These are phyloP conservation scores for Lactifluus subvellereus DNA, from an alignment of 768 basidiomycete genomes.

Conservation along the genomic window DNA sequence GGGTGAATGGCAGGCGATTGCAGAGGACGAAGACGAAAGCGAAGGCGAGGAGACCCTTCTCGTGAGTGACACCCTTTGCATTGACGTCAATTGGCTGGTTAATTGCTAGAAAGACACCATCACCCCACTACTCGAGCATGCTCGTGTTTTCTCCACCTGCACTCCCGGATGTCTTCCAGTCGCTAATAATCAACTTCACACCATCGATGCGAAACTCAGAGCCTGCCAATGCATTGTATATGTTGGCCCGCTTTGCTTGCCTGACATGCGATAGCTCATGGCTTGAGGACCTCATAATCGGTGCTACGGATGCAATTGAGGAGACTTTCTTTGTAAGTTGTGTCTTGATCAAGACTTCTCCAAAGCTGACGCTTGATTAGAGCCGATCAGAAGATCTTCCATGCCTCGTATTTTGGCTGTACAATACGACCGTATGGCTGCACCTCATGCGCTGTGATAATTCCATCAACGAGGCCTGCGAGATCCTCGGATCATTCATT, in stretches of 20 bases:
- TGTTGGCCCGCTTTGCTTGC: constrained; percentile 90
- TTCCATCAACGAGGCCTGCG: constrained; percentile 71
- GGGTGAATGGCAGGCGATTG: constrained; percentile 32
- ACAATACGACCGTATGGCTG: constrained; percentile 85
- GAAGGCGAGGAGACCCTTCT: constrained; percentile 47
- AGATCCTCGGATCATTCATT: constrained; percentile 76
- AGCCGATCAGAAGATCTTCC: constrained; percentile 79
- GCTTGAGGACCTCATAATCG: constrained; percentile 89
- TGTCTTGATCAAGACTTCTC: not conserved
- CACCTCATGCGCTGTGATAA: constrained; percentile 87
- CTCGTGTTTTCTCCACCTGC: constrained; percentile 85
- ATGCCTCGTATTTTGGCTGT: constrained; percentile 88
- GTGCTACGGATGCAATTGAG: constrained; percentile 89
- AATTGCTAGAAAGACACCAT: constrained; percentile 51
- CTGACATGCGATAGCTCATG: constrained; percentile 85
- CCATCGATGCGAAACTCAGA: constrained; percentile 69
- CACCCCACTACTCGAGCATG: constrained; percentile 76
- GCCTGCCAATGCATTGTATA: constrained; percentile 87
- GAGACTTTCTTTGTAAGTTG: constrained; percentile 76
- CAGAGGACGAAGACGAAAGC: constrained; percentile 40
- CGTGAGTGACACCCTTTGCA: constrained; percentile 33
- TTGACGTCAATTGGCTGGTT: not conserved
- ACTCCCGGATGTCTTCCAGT: constrained; percentile 72
- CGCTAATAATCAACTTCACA: constrained; percentile 70
- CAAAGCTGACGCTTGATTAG: constrained; percentile 38